These are phyloP conservation scores for Blastobotrys ciferrii DNA, from an alignment of 1,139 yeast species.

Conservation along the genomic window DNA sequence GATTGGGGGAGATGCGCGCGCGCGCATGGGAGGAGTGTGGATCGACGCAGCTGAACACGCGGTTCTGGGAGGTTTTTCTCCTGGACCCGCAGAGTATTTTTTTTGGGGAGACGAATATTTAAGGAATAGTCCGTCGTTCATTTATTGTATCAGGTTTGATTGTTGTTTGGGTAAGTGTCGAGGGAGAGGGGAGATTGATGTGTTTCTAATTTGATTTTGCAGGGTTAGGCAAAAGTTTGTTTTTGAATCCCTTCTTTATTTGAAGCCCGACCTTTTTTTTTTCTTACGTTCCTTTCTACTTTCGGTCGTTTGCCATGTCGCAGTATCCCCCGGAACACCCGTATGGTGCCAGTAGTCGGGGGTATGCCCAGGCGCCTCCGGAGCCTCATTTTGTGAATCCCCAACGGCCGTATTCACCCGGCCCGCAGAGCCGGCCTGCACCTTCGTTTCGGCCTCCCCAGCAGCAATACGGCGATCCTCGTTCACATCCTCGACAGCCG, in stretches of 20 bases:
- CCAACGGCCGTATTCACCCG: conserved; percentile 3
- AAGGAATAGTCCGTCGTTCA: neutral
- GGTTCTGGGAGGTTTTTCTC: neutral
- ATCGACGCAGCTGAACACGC: too few species aligned
- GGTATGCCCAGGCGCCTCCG: conserved; percentile 10
- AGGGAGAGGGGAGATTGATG: neutral
- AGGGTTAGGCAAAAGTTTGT: neutral
- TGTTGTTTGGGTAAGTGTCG: neutral
- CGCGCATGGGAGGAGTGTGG: too few species aligned
- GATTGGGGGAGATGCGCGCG: too few species aligned
- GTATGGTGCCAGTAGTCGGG: conserved; percentile 6
- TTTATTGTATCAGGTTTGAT: neutral
- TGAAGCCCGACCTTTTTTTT: neutral
- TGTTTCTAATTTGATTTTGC: conserved; percentile 1
- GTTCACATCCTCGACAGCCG: conserved; percentile 5
- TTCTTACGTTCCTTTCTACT: neutral
- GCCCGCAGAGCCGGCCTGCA: neutral
- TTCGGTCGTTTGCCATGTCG: too few species aligned
- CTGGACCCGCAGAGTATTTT: neutral
- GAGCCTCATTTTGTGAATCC: conserved; percentile 4
- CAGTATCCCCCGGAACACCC: conserved; percentile 12
- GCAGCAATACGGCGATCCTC: conserved; percentile 10
- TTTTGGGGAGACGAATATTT: neutral
- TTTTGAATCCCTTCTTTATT: neutral
- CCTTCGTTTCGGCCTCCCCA: conserved; percentile 11